Conservation (phyloP, 179 eudicot genomes). For the Heliamphora pulchella region DNA sequence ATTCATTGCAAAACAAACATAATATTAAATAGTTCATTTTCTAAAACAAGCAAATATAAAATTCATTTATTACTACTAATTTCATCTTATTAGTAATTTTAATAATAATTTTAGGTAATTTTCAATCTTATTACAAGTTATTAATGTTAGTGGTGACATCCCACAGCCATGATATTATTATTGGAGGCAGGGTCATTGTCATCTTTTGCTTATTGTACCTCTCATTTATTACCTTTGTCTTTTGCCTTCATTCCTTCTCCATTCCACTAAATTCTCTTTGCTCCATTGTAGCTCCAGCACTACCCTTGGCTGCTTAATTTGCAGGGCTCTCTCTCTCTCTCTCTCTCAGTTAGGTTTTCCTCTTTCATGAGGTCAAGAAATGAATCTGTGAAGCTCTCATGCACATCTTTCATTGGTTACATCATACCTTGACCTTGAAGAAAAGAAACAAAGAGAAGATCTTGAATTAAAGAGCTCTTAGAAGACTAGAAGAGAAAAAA, state of each 20-base stretch:
- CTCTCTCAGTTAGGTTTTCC: conserved; percentile 32
- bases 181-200: conserved; percentile 28
- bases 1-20: too few species aligned
- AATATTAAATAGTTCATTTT: too few species aligned
- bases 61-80: too few species aligned
- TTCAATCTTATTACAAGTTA: too few species aligned
- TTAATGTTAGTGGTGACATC: too few species aligned
- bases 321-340: conserved; percentile 15
- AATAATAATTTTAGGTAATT: too few species aligned
- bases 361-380: background rate
- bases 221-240: conserved; percentile 30
- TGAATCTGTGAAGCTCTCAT: background rate
- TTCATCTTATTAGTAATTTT: too few species aligned
- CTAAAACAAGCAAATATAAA: too few species aligned
- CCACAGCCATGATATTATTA: background rate
- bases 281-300: background rate
- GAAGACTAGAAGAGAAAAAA: conserved; percentile 13
- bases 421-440: background rate
- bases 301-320: conserved; percentile 11
- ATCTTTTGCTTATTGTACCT: conserved; percentile 17
- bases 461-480: conserved; percentile 3
- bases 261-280: conserved; percentile 29
- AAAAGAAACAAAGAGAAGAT: conserved; percentile 8
- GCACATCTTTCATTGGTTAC: conserved; percentile 2
- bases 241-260: conserved; percentile 25